These are phyloP conservation scores for Pseudocercospora eumusae DNA, from an alignment of 2,329 filamentous ascomycete species.

Conservation along the genomic window DNA sequence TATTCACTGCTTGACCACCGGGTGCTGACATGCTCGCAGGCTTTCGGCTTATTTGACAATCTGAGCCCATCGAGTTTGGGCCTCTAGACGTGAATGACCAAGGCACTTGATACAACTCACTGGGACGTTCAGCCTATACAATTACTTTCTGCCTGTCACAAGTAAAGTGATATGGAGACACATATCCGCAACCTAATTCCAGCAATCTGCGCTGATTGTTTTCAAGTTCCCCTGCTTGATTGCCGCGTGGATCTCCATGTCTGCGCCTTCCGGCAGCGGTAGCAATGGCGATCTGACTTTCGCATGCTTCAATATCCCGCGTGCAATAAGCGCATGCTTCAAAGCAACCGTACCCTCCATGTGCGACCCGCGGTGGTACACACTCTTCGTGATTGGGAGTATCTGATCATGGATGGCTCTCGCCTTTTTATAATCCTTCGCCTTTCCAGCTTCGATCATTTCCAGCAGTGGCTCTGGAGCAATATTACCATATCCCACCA, in stretches of 20 bases:
- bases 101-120: too few relatives aligned
- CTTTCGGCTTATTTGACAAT: too few relatives aligned
- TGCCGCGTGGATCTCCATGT: slow-evolving; percentile 26
- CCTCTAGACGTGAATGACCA: too few relatives aligned
- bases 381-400: slow-evolving; percentile 55
- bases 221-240: slow-evolving; percentile 49
- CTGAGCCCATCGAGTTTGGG: too few relatives aligned
- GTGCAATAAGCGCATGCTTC: slow-evolving; percentile 55
- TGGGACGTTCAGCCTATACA: too few relatives aligned
- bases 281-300: slow-evolving; percentile 55
- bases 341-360: slow-evolving; percentile 53
- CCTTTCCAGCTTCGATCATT: slow-evolving; percentile 55
- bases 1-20: too few relatives aligned
- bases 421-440: slow-evolving; percentile 51
- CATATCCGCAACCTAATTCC: background rate
- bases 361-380: slow-evolving; percentile 57
- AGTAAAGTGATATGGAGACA: slow-evolving; percentile 19
- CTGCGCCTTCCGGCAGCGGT: slow-evolving; percentile 48
- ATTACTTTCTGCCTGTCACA: too few relatives aligned
- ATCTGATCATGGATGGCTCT: slow-evolving; percentile 54
- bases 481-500: slow-evolving; percentile 56
- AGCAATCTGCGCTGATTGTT: background rate
- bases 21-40: too few relatives aligned
- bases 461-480: slow-evolving; percentile 46
- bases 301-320: slow-evolving; percentile 53